Percentiles rank a stretch among this genome's conserved stretches.
Evolutionary conservation across 2,329 filamentous ascomycete genomes (phyloP).

Genomic region (Metarhizium guizhouense): DNA sequence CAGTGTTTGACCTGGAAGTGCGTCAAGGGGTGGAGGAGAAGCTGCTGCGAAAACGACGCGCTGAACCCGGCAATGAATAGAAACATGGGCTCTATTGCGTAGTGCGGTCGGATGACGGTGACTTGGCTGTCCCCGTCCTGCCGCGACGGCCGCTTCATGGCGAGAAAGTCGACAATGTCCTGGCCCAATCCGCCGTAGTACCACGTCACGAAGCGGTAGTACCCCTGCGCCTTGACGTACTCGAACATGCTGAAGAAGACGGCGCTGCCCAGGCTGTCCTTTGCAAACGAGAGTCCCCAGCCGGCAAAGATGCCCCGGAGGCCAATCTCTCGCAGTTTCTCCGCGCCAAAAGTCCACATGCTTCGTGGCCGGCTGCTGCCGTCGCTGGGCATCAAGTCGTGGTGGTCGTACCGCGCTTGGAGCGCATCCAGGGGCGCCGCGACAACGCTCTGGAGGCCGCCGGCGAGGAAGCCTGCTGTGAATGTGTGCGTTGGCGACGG

Average conservation of each 20-base stretch:
- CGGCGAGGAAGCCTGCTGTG: conserved; percentile 60
- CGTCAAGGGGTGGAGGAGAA: conserved; percentile 61
- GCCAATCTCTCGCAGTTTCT: conserved; percentile 61
- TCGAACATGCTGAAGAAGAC: conserved; percentile 71
- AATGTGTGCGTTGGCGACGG: conserved; percentile 56
- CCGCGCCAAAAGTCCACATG: conserved; percentile 64
- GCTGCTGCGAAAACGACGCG: conserved; percentile 60
- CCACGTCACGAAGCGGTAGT: conserved; percentile 62
- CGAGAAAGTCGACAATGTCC: conserved; percentile 41
- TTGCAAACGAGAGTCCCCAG: conserved; percentile 58
- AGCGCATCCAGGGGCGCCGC: conserved; percentile 70
- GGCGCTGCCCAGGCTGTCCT: conserved; percentile 61
- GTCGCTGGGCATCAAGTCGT: conserved; percentile 34
- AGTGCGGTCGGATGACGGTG: conserved; percentile 60
- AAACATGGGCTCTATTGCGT: conserved; percentile 65
- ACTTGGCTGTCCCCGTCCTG: conserved; percentile 15
- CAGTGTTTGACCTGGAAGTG: conserved; percentile 67
- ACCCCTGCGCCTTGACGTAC: conserved; percentile 62
- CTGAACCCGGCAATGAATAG: conserved; percentile 59
- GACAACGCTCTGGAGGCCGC: conserved; percentile 59
- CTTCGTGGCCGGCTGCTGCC: conserved; percentile 40
- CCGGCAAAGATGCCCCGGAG: conserved; percentile 65
- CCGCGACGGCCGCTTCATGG: conserved; percentile 32
- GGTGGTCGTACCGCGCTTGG: conserved; percentile 61
- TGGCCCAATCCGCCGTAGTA: conserved; percentile 55